Conservation (phyloP, 352 stramenopile genomes). For the Globisporangium apiculatum region DNA sequence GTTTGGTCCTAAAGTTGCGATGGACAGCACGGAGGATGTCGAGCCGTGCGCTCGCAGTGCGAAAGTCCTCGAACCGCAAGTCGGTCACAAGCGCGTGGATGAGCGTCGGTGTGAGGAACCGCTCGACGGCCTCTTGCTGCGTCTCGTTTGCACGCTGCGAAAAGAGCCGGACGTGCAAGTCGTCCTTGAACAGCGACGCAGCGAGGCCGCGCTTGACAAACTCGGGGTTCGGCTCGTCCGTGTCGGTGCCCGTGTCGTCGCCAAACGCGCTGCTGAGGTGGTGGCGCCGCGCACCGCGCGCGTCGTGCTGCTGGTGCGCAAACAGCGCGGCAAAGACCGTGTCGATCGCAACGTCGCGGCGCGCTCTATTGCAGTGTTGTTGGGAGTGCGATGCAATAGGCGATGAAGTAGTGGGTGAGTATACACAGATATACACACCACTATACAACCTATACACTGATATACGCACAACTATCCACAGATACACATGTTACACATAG, state of each 20-base stretch:
- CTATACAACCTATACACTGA: background rate
- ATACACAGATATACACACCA: too few species aligned
- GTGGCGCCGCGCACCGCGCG: background rate
- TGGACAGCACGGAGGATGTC: constrained; percentile 84
- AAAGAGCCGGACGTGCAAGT: constrained; percentile 23
- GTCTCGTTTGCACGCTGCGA: constrained; percentile 24
- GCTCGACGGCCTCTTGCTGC: constrained; percentile 45
- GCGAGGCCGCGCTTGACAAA: constrained; percentile 80
- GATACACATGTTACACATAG: background rate
- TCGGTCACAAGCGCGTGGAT: constrained; percentile 76
- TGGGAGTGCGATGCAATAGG: background rate
- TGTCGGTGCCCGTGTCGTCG: constrained; percentile 72
- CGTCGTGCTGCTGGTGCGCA: constrained; percentile 19
- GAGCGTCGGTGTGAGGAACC: constrained; percentile 65
- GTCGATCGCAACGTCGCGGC: constrained; percentile 75
- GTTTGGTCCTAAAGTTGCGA: constrained; percentile 67
- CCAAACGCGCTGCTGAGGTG: constrained; percentile 38
- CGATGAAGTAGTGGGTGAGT: too few species aligned
- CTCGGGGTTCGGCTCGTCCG: constrained; percentile 75
- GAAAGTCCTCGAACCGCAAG: constrained; percentile 82
- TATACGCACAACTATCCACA: background rate
- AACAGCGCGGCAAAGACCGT: constrained; percentile 79
- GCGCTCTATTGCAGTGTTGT: constrained; percentile 27
- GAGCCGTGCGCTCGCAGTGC: constrained; percentile 69
- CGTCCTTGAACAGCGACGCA: constrained; percentile 69